Percentiles rank a stretch among this genome's conserved stretches.
Evolutionary conservation across 2,329 filamentous ascomycete species (phyloP).

Genomic region (Talaromyces verruculosus): DNA sequence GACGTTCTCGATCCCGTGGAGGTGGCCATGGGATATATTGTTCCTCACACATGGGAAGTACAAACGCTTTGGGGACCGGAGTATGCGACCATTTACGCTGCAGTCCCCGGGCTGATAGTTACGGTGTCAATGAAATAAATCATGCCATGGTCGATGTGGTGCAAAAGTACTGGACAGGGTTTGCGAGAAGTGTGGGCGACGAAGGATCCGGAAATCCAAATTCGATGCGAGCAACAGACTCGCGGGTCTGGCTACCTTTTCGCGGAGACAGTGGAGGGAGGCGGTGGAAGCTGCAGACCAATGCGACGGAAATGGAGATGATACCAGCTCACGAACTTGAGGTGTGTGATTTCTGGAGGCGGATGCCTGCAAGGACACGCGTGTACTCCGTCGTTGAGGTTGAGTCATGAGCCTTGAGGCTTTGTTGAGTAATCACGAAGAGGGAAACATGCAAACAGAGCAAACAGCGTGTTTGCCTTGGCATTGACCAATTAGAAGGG

Average conservation of each 20-base stretch:
- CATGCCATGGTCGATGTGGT: background rate
- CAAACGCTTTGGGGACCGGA: background rate
- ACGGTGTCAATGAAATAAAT: background rate
- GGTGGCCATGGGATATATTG: background rate
- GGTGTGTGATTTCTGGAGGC: background rate
- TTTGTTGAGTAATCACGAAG: background rate
- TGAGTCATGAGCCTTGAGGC: no score
- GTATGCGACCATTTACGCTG: background rate
- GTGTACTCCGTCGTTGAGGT: background rate
- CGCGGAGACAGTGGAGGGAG: background rate
- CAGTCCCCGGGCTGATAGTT: background rate
- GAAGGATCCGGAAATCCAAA: no score
- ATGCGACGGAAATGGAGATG: background rate
- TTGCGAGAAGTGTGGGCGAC: background rate
- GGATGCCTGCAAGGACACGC: background rate
- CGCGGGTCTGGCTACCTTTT: background rate
- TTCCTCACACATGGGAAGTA: background rate
- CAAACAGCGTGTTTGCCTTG: background rate
- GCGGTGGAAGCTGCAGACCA: background rate
- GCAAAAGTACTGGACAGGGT: background rate
- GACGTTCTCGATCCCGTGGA: background rate
- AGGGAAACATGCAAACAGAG: background rate
- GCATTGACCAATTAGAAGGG: background rate
- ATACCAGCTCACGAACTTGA: background rate
- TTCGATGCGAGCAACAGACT: background rate